Conservation (phyloP, 257 asterid genomes). For the Solanum bulbocastanum region DNA sequence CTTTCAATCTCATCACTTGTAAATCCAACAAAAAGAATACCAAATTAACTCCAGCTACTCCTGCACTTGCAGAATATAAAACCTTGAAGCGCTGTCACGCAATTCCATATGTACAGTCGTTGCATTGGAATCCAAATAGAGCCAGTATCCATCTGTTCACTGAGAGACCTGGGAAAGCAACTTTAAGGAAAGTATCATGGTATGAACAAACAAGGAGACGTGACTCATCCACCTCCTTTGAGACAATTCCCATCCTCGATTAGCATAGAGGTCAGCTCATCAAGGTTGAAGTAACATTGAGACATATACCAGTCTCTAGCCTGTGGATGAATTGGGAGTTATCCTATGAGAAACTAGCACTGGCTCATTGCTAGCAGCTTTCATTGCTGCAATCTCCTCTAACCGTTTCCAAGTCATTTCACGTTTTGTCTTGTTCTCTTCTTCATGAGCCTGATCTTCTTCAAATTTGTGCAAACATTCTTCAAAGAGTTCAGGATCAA, state of each 20-base stretch:
- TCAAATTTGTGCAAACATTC: slow-evolving; percentile 66
- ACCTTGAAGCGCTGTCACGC: background rate
- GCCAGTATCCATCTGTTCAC: background rate
- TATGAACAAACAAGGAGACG: background rate
- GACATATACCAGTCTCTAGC: slow-evolving; percentile 12
- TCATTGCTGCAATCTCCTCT: slow-evolving; percentile 58
- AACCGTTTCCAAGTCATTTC: slow-evolving; percentile 66
- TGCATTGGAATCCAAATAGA: background rate
- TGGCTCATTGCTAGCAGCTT: slow-evolving; percentile 45
- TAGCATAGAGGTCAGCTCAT: background rate
- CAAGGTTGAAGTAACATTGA: background rate
- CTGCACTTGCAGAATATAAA: background rate
- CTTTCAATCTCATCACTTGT: background rate
- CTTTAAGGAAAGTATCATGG: background rate
- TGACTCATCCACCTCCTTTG: background rate
- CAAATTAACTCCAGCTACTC: background rate
- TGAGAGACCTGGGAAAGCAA: background rate
- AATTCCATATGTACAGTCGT: background rate
- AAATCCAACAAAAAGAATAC: background rate
- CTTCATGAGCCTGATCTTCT: slow-evolving; percentile 58
- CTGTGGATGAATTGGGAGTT: slow-evolving; percentile 13
- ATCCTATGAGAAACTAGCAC: slow-evolving; percentile 41
- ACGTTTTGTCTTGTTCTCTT: slow-evolving; percentile 42
- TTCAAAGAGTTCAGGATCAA: slow-evolving; percentile 60
- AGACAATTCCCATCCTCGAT: background rate